Percentiles rank a stretch among this genome's conserved stretches.
These are phyloP conservation scores for Phytophthora gonapodyides DNA, from an alignment of 352 stramenopile species.

Conservation along the genomic window DNA sequence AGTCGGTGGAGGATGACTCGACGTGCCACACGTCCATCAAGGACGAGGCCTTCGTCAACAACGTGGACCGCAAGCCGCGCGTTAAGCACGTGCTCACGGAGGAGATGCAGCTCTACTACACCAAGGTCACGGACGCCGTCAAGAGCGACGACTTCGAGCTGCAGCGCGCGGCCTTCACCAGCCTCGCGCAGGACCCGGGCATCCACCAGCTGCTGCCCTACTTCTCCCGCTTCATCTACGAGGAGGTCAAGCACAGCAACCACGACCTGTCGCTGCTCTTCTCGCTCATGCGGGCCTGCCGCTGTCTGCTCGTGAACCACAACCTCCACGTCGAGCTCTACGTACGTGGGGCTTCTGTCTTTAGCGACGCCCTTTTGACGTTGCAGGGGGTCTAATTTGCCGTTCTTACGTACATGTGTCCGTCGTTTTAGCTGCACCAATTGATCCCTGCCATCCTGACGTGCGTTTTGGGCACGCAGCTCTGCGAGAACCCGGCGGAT, in stretches of 20 bases:
- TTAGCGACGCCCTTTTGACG: not conserved
- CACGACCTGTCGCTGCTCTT: conserved; percentile 77
- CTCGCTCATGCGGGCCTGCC: conserved; percentile 89
- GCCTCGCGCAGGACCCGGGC: conserved; percentile 79
- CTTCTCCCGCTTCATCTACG: conserved; percentile 89
- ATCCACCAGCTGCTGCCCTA: conserved; percentile 92
- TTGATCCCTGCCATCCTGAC: conserved; percentile 93
- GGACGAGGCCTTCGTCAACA: conserved; percentile 72
- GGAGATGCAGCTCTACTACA: conserved; percentile 91
- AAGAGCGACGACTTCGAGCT: conserved; percentile 76
- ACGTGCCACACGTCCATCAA: conserved; percentile 75
- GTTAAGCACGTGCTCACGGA: conserved; percentile 89
- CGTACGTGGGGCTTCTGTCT: conserved; percentile 40
- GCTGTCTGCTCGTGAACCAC: conserved; percentile 91
- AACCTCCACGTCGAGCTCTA: conserved; percentile 94
- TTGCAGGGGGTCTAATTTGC: conserved; percentile 2
- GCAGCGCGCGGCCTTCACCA: conserved; percentile 78
- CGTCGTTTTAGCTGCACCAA: conserved; percentile 85
- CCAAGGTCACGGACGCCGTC: conserved; percentile 84
- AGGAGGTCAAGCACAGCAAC: conserved; percentile 87
- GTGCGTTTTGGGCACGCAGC: conserved; percentile 90
- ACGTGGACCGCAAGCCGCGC: conserved; percentile 74
- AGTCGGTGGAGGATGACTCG: conserved; percentile 72
- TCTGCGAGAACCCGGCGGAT: conserved; percentile 85
- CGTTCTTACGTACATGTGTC: not conserved